These are phyloP conservation scores for Striga asiatica DNA, from an alignment of 257 asterid genomes.

Conservation along the genomic window DNA sequence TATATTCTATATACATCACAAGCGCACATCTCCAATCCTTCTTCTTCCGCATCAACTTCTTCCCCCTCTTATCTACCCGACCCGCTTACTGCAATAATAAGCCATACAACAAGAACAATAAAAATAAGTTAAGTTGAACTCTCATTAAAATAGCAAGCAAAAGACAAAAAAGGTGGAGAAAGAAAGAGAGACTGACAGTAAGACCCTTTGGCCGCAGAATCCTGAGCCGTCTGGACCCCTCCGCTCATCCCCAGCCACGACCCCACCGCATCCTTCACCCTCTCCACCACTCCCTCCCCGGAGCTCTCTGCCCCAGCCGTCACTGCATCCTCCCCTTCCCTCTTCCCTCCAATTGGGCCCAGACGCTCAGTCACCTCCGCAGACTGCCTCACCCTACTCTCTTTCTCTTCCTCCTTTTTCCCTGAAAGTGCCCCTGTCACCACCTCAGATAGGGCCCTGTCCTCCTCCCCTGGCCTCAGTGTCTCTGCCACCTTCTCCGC, in stretches of 20 bases:
- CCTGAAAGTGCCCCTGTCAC: constrained; percentile 29
- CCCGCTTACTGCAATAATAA: too few species aligned
- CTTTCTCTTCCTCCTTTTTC: constrained; percentile 17
- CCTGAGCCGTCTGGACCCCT: constrained; percentile 31
- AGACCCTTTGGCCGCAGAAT: constrained; percentile 14
- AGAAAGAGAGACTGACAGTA: constrained; percentile 24
- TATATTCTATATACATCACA: too few species aligned
- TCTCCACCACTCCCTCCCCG: constrained; percentile 37
- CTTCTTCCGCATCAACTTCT: too few species aligned
- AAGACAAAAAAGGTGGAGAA: too few species aligned
- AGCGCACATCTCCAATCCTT: too few species aligned
- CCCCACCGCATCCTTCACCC: constrained; percentile 35
- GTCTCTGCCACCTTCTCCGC: constrained; percentile 43
- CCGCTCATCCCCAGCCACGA: constrained; percentile 41
- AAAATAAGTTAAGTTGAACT: too few species aligned
- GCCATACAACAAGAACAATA: too few species aligned
- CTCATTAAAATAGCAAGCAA: too few species aligned
- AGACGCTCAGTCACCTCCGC: constrained; percentile 34
- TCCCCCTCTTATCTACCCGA: too few species aligned
- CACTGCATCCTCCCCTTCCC: constrained; percentile 36
- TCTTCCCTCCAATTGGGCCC: constrained; percentile 25
- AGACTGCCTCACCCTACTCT: constrained; percentile 44
- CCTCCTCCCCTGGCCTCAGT: constrained; percentile 60
- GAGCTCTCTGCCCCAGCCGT: constrained; percentile 31
- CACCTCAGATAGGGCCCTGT: constrained; percentile 49